Conservation (phyloP, 2,329 filamentous ascomycete species). For the Trichoderma pleuroti region DNA sequence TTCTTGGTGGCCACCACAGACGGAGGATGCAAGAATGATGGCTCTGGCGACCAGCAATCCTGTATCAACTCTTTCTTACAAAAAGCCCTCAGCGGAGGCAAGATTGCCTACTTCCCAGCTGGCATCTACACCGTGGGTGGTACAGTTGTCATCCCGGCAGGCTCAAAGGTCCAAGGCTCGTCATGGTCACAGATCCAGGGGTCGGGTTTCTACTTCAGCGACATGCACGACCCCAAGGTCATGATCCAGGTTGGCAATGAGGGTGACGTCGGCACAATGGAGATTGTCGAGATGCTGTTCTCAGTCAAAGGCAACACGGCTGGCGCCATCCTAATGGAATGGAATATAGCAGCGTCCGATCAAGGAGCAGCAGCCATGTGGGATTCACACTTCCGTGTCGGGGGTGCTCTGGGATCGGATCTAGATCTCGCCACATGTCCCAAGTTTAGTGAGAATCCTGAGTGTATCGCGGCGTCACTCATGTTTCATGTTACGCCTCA, state of each 20-base stretch:
- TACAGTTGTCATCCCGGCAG: neutral
- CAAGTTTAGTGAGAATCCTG: slow-evolving; percentile 36
- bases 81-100: neutral
- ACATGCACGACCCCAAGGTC: neutral
- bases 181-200: neutral
- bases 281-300: slow-evolving; percentile 67
- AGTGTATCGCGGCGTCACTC: slow-evolving; percentile 59
- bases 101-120: neutral
- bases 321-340: slow-evolving; percentile 66
- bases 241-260: neutral
- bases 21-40: neutral
- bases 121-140: neutral
- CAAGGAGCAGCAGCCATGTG: slow-evolving; percentile 28
- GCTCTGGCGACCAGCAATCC: neutral
- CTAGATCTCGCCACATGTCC: slow-evolving; percentile 36
- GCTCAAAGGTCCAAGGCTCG: neutral
- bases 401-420: slow-evolving; percentile 61
- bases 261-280: slow-evolving; percentile 40
- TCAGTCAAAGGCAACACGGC: slow-evolving; percentile 61
- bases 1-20: neutral
- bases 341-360: slow-evolving; percentile 41
- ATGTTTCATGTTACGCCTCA: slow-evolving; percentile 41
- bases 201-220: neutral
- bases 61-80: neutral
- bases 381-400: slow-evolving; percentile 70